These are phyloP conservation scores for Endocalyx cinctus DNA, from an alignment of 2,329 filamentous ascomycete species.

Conservation along the genomic window DNA sequence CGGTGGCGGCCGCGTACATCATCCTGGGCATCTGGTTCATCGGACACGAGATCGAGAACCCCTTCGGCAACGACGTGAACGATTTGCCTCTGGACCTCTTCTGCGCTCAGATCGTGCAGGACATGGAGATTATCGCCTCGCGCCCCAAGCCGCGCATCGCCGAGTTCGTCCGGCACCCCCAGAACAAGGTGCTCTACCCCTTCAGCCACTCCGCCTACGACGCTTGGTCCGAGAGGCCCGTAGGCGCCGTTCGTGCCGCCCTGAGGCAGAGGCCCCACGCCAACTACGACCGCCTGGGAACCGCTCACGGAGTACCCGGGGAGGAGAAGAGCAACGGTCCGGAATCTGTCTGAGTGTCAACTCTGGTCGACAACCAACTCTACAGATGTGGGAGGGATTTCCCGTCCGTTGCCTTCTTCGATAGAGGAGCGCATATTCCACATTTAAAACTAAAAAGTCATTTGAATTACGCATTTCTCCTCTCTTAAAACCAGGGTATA, in stretches of 20 bases:
- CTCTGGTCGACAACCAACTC: no score
- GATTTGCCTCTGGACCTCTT: conserved; percentile 73
- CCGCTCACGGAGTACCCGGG: background rate
- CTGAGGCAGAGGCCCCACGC: conserved; percentile 22
- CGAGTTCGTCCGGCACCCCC: conserved; percentile 42
- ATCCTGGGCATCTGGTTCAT: conserved; percentile 73
- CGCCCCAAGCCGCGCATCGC: conserved; percentile 44
- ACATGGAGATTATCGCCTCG: conserved; percentile 69
- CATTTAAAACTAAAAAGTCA: no score
- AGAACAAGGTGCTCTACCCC: conserved; percentile 49
- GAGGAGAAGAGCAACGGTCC: no score
- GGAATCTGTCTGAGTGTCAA: no score
- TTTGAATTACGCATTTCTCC: no score
- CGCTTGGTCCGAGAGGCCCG: conserved; percentile 24
- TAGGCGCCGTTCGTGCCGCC: conserved; percentile 20
- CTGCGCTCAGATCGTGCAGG: conserved; percentile 68
- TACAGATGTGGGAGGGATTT: no score
- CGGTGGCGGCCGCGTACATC: conserved; percentile 70
- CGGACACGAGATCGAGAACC: conserved; percentile 79
- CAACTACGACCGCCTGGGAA: conserved; percentile 13
- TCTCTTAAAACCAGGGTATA: no score
- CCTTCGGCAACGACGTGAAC: conserved; percentile 79
- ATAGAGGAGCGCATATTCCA: no score
- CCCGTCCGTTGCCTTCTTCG: no score
- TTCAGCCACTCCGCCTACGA: conserved; percentile 27